Evolutionary conservation across 345 rosid genomes (phyloP), one percentile per base, ranked within the genome.

Genomic region (Gossypium sturtianum): DNA sequence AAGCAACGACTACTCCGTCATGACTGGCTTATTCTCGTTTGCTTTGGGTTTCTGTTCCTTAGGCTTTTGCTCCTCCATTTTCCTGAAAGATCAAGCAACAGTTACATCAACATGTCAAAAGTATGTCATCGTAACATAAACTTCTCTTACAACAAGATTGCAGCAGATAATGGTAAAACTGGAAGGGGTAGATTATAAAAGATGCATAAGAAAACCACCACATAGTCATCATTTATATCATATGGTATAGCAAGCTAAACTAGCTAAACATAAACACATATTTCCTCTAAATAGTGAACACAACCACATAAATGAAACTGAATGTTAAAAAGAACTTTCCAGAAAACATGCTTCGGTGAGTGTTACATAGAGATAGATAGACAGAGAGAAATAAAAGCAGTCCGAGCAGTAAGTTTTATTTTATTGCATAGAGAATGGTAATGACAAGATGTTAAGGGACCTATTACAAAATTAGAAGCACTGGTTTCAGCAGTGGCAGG

Each of bases 21-120:
- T 93, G 51, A 93, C 90, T 63, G 99, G 99, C 77, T 95, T 95
- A 77, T 95, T 95, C 88, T 95, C 99, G 67, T 74, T 95, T n/a
- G 98, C 97, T 83, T 93, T 95, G 57, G 91, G 90, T 75, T 72
- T 93, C 66, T 93, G 97, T 38, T 95, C 98, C 86, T 91, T 95
- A 5, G 98, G 98, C 84, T 84, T 95, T 82, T 89, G 97, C 84
- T 95, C 99, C 69, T 95, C 97, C 77, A 78, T 76, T 86, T 88
- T 95, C 93, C 99, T 95, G 78, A 52, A 77, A 78, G 58, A 10
- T 45, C 44, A 56, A 57, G 25, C 8, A 48, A 67, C 66, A 61
- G 4, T 64, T 29, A 23, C 8, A 52, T 43, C 48, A 8, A 45
- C 8, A 9, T 7, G 10, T 66, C 4, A 74, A 16, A 34, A 47